A percentile compares a stretch with the other conserved stretches of the same genome.
Evolutionary conservation across 2,329 filamentous ascomycete genomes (phyloP).

Genomic region (Fulvia fulva): DNA sequence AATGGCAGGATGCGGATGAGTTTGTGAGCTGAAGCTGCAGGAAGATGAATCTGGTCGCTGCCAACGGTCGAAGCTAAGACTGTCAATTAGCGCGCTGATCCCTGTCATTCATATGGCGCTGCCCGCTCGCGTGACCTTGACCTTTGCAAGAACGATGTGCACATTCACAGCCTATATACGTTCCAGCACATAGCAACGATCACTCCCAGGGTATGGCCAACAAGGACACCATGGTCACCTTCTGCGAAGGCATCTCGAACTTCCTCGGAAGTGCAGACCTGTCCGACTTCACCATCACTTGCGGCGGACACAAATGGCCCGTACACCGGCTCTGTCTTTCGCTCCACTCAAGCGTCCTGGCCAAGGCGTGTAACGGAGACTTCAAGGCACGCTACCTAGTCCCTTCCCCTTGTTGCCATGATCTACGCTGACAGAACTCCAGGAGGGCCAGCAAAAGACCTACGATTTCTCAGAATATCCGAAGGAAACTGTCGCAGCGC

Average conservation of each 20-base stretch:
- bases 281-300: slow-evolving; percentile 21
- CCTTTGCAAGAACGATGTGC: no score
- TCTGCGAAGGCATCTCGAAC: background rate
- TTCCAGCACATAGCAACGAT: background rate
- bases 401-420: background rate
- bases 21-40: background rate
- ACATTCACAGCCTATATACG: background rate
- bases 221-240: background rate
- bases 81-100: background rate
- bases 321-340: slow-evolving; percentile 23
- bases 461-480: background rate
- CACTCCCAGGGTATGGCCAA: background rate
- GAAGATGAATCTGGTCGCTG: background rate
- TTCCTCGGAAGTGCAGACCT: background rate
- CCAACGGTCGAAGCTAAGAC: background rate
- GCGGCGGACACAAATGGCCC: slow-evolving; percentile 10
- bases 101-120: background rate
- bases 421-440: background rate
- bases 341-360: slow-evolving; percentile 23
- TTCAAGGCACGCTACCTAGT: slow-evolving; percentile 7
- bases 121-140: no score
- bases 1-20: background rate
- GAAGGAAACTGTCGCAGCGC: background rate
- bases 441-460: background rate
- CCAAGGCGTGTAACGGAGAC: slow-evolving; percentile 6